Percentiles rank a stretch among this genome's conserved stretches.
These are phyloP conservation scores for Luffa acutangula DNA, from an alignment of 306 rosid genomes.

Conservation along the genomic window DNA sequence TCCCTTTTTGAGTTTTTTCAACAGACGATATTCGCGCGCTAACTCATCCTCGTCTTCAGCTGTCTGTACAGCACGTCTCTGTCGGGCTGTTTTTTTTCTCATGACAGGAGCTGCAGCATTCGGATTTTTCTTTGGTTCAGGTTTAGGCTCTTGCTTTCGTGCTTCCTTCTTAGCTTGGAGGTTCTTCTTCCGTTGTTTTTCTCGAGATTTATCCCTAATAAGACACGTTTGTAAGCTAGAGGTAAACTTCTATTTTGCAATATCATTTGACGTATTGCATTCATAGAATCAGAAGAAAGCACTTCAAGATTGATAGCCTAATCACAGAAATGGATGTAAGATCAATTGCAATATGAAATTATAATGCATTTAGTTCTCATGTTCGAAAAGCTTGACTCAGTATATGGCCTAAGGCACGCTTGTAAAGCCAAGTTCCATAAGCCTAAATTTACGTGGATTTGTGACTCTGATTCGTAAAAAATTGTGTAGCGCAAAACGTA, in stretches of 20 bases:
- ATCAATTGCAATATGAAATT: not conserved
- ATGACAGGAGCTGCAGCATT: conserved; percentile 18
- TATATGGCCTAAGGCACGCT: not conserved
- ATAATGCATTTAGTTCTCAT: not conserved
- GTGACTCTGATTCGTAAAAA: too few species aligned
- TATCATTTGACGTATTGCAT: not conserved
- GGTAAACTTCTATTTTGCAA: not conserved
- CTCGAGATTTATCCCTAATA: conserved; percentile 71
- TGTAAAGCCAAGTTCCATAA: not conserved
- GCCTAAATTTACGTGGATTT: not conserved
- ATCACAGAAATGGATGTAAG: not conserved
- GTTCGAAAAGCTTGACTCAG: not conserved
- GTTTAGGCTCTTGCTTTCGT: conserved; percentile 43
- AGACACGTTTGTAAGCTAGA: not conserved
- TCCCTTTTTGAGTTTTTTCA: conserved; percentile 84
- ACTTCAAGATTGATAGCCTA: not conserved
- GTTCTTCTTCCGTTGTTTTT: conserved; percentile 84
- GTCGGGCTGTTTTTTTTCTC: conserved; percentile 78
- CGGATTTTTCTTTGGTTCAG: conserved; percentile 27
- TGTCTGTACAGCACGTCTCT: conserved; percentile 78
- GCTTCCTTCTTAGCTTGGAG: conserved; percentile 65
- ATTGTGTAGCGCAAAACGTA: not conserved
- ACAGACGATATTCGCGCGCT: conserved; percentile 57
- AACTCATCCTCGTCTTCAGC: conserved; percentile 80
- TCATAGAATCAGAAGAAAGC: not conserved